These are phyloP conservation scores for Cryptococcus amylolentus DNA, from an alignment of 1,284 basidiomycete species.

Conservation along the genomic window DNA sequence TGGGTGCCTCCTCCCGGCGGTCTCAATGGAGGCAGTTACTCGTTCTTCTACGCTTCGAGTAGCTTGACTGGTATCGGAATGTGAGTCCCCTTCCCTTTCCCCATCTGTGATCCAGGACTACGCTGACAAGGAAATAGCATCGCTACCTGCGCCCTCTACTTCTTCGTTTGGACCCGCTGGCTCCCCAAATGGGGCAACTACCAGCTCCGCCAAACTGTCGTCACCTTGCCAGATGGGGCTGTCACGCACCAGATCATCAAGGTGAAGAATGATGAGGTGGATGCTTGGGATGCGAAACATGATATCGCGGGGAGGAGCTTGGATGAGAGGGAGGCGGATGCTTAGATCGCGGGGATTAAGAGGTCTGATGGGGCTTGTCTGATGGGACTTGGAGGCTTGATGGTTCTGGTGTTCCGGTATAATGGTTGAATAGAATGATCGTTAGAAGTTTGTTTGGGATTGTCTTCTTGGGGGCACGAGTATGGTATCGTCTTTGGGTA, in stretches of 20 bases:
- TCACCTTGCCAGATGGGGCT: slow-evolving; percentile 37
- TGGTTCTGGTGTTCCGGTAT: too few species aligned
- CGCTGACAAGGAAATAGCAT: slow-evolving; percentile 6
- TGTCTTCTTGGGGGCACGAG: too few species aligned
- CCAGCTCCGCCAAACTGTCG: slow-evolving; percentile 39
- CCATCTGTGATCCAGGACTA: neutral
- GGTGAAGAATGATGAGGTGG: slow-evolving; percentile 16
- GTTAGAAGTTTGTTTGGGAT: too few species aligned
- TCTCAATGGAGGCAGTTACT: slow-evolving; percentile 32
- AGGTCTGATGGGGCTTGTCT: too few species aligned
- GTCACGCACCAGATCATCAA: slow-evolving; percentile 18
- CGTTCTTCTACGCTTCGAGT: slow-evolving; percentile 48
- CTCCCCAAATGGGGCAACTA: slow-evolving; percentile 44
- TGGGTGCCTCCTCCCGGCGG: slow-evolving; percentile 49
- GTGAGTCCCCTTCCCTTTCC: slow-evolving; percentile 12
- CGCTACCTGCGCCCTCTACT: slow-evolving; percentile 43
- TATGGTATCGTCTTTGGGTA: too few species aligned
- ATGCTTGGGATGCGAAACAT: slow-evolving; percentile 21
- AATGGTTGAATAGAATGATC: too few species aligned
- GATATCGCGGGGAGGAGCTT: slow-evolving; percentile 9
- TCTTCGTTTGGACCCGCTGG: slow-evolving; percentile 43
- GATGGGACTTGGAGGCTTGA: too few species aligned
- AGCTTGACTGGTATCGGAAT: slow-evolving; percentile 39
- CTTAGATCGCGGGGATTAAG: too few species aligned
- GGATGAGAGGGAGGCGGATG: neutral